Conservation (phyloP, 441 rosid species). For the Breynia disticha region DNA sequence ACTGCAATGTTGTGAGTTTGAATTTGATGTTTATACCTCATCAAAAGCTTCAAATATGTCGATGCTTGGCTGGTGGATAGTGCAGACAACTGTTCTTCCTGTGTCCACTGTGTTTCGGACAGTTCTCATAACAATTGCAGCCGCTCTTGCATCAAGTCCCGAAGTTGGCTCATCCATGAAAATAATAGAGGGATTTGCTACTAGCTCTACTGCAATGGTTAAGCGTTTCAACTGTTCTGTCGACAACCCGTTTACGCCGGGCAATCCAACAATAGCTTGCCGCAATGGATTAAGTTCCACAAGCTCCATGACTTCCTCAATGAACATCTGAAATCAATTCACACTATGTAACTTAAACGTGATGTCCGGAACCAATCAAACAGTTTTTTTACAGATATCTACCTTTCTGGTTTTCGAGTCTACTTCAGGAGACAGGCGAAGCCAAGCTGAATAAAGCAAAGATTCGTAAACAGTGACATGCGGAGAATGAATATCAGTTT, state of each 20-base stretch:
- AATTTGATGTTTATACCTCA: conserved; percentile 7
- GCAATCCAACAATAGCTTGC: conserved; percentile 34
- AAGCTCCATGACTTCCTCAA: conserved; percentile 33
- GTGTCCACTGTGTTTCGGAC: conserved; percentile 41
- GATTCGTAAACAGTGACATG: conserved; percentile 39
- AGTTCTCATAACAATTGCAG: conserved; percentile 41
- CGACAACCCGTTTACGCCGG: conserved; percentile 32
- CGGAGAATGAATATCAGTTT: conserved; percentile 34
- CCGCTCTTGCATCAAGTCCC: conserved; percentile 43
- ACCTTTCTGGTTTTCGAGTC: conserved; percentile 33
- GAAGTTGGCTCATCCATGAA: conserved; percentile 46
- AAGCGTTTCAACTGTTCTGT: conserved; percentile 38
- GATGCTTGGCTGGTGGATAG: conserved; percentile 36
- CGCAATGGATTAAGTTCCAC: conserved; percentile 28
- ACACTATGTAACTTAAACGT: background rate
- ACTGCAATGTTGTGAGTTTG: background rate
- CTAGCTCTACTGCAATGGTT: conserved; percentile 38
- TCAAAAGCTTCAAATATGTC: conserved; percentile 17
- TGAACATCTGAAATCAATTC: conserved; percentile 23
- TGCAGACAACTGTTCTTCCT: conserved; percentile 40
- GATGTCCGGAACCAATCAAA: background rate
- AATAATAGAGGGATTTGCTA: conserved; percentile 36
- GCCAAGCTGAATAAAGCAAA: conserved; percentile 41
- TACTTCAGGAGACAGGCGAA: conserved; percentile 29
- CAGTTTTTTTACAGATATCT: background rate